These are phyloP conservation scores for Mycena maculata DNA, from an alignment of 768 basidiomycete genomes.

Conservation along the genomic window DNA sequence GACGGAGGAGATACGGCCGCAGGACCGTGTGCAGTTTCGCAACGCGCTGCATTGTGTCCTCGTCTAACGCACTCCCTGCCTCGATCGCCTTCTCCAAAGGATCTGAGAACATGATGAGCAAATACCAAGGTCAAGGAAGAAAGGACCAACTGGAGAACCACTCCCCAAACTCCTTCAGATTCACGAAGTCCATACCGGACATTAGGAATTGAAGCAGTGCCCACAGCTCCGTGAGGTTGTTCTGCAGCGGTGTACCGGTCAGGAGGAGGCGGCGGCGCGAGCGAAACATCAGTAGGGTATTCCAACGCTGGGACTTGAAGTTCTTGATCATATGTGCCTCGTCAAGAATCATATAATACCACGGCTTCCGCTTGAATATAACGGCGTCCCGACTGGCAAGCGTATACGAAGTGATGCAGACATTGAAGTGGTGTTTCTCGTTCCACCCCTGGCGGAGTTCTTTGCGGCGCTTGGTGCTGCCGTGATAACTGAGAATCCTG, in stretches of 20 bases:
- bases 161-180: slow-evolving; percentile 91
- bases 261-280: slow-evolving; percentile 88
- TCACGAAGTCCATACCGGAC: slow-evolving; percentile 89
- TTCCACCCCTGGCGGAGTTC: slow-evolving; percentile 93
- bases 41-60: slow-evolving; percentile 87
- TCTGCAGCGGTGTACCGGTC: slow-evolving; percentile 96
- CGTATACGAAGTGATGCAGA: slow-evolving; percentile 94
- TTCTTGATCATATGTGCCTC: slow-evolving; percentile 99
- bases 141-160: slow-evolving; percentile 91
- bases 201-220: slow-evolving; percentile 94
- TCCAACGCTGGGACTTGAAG: slow-evolving; percentile 94
- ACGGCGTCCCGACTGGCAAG: slow-evolving; percentile 92
- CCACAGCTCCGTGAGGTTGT: slow-evolving; percentile 97
- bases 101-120: slow-evolving; percentile 57
- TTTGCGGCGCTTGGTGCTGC: slow-evolving; percentile 87
- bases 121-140: neutral
- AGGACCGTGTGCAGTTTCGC: slow-evolving; percentile 92
- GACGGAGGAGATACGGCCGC: slow-evolving; percentile 94
- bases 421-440: slow-evolving; percentile 90
- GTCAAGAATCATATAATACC: slow-evolving; percentile 97
- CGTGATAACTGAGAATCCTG: slow-evolving; percentile 90
- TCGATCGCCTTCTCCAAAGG: slow-evolving; percentile 96
- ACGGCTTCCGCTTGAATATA: slow-evolving; percentile 91
- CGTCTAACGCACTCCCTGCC: slow-evolving; percentile 78
- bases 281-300: slow-evolving; percentile 88